These are phyloP conservation scores for Curvularia sp. DNA, from an alignment of 2,329 filamentous ascomycete species.

Conservation along the genomic window DNA sequence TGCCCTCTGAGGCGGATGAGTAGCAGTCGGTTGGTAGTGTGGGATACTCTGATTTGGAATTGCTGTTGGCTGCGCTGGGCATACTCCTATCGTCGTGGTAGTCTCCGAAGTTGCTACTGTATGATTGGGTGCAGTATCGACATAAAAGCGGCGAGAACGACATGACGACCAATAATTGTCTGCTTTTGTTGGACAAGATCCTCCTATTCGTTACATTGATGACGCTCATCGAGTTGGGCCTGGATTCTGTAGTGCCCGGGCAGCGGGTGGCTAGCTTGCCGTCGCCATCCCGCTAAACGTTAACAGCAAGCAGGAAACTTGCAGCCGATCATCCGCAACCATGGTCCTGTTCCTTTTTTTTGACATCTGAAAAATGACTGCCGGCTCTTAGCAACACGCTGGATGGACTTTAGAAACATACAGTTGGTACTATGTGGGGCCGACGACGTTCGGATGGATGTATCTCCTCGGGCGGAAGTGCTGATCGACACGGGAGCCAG, in stretches of 20 bases:
- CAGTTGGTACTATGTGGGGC: background rate
- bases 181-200: background rate
- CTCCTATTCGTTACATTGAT: background rate
- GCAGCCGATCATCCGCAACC: background rate
- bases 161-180: background rate
- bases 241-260: slow-evolving; percentile 5
- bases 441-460: background rate
- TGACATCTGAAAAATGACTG: background rate
- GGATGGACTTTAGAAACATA: background rate
- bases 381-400: background rate
- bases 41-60: background rate
- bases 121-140: slow-evolving; percentile 5
- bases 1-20: background rate
- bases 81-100: background rate
- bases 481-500: background rate
- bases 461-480: background rate
- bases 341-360: background rate
- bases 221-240: slow-evolving; percentile 4
- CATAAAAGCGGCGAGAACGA: background rate
- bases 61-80: background rate
- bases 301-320: slow-evolving; percentile 3
- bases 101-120: background rate
- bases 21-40: background rate
- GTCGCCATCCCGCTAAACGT: slow-evolving; percentile 12
- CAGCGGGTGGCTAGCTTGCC: background rate